Evolutionary conservation across 495 filamentous ascomycete species (phyloP).

Genomic region (Aspergillus olivimuriae): DNA sequence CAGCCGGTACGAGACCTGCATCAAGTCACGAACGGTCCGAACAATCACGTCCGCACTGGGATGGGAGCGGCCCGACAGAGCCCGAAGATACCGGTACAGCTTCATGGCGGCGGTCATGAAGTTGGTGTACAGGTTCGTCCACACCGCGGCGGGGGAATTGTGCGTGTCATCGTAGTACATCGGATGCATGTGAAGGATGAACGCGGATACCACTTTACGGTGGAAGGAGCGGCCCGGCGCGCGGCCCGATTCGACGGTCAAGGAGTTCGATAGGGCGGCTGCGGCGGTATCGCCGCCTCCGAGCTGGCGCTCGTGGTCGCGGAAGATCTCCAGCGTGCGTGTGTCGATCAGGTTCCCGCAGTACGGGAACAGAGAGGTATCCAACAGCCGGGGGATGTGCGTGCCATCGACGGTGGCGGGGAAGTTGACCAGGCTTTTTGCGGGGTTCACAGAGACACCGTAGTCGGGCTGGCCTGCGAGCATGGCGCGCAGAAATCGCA

Average conservation of each 20-base stretch:
- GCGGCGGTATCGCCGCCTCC: conserved; percentile 38
- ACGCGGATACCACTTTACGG: conserved; percentile 68
- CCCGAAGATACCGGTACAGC: conserved; percentile 71
- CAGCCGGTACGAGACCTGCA: conserved; percentile 57
- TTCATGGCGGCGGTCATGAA: conserved; percentile 76
- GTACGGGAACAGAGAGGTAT: conserved; percentile 65
- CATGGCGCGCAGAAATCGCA: conserved; percentile 70
- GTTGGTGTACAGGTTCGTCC: conserved; percentile 65
- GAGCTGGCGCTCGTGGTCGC: conserved; percentile 46
- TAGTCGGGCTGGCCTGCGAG: conserved; percentile 69
- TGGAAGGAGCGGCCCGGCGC: conserved; percentile 67
- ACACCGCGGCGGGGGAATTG: conserved; percentile 62
- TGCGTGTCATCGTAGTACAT: conserved; percentile 86
- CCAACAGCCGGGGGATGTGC: conserved; percentile 45
- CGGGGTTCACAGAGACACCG: conserved; percentile 68
- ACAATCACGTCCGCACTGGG: conserved; percentile 51
- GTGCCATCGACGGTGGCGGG: conserved; percentile 51
- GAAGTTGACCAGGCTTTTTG: conserved; percentile 86
- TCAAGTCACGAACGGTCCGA: conserved; percentile 58
- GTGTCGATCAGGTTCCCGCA: conserved; percentile 77
- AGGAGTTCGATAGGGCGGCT: conserved; percentile 44
- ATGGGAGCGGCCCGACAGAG: conserved; percentile 48
- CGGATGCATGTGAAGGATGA: conserved; percentile 79
- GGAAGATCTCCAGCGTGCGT: conserved; percentile 65
- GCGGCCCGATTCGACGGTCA: conserved; percentile 70